These are phyloP conservation scores for Bipolaris sorokiniana DNA, from an alignment of 2,329 filamentous ascomycete genomes.

Conservation along the genomic window DNA sequence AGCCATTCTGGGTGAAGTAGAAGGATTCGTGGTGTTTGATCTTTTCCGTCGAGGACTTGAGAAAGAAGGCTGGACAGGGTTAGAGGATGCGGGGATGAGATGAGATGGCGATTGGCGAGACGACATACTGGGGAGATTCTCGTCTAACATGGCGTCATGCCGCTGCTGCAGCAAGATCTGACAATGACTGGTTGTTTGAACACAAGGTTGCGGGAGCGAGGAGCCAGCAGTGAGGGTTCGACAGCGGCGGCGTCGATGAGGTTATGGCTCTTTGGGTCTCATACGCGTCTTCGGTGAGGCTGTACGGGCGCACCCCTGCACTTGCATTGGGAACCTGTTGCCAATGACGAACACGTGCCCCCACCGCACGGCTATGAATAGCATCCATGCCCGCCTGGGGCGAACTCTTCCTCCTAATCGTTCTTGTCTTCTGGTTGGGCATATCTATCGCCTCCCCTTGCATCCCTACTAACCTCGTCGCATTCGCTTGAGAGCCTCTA, in stretches of 20 bases:
- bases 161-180: not conserved
- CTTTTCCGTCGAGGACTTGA: conserved; percentile 60
- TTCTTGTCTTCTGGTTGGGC: not conserved
- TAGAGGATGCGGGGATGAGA: conserved; percentile 26
- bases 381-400: conserved; percentile 6
- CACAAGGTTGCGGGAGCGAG: not conserved
- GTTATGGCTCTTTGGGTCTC: conserved; percentile 2
- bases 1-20: conserved; percentile 72
- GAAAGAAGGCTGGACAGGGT: conserved; percentile 60
- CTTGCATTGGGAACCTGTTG: conserved; percentile 11
- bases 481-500: not conserved
- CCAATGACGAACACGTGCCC: conserved; percentile 16
- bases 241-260: conserved; percentile 9
- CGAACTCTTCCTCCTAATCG: conserved; percentile 1
- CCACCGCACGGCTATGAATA: conserved; percentile 12
- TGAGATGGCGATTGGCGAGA: not conserved
- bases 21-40: conserved; percentile 61
- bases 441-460: not conserved
- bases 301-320: conserved; percentile 18
- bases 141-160: conserved; percentile 75
- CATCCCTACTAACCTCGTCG: not conserved
- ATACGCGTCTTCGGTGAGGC: conserved; percentile 21
- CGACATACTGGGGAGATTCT: conserved; percentile 77
- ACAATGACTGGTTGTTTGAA: not conserved
- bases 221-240: not conserved